Base-by-base conservation (phyloP, 352 stramenopile species). In the Globisporangium middletonii region DNA sequence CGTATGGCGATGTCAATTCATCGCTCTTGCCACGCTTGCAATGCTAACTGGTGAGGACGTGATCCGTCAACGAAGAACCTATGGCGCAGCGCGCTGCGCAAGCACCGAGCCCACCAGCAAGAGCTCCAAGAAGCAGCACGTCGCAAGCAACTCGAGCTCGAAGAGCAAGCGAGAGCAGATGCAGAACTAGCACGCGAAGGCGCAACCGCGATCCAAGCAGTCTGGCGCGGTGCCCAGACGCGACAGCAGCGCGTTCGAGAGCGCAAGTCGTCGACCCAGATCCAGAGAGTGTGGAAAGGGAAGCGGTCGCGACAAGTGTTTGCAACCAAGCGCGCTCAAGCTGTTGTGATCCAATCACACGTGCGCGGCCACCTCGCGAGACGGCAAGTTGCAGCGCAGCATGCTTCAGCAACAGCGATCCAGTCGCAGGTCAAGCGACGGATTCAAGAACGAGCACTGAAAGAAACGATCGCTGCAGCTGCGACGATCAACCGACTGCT, bases 281-380 rank as follows among this genome's bases (percentile, higher is more conserved):
- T 75, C n/a, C 67, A 75, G 59, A 59, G 57, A 11, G 50, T 27
- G 2, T 75, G 67, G 67, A 27, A 64, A 50, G 61, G 64, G 8
- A 72, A 61, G 28, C 30, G 33, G 5, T 50, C 67, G 11, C 54
- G 60, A 18, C 60, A 64, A 2, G 47, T 52, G n/a, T 69, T 67
- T 30, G 35, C 33, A 11, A 4, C 23, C 33, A 60, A 55, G 30
- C 59, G 27, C 12, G 53, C 63, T n/a, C 71, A 63, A 46, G 60
- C 64, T 26, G 38, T 75, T 7, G 58, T 57, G 28, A 55, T 75
- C 0, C 67, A 75, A 52, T 52, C 67, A 3, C n/a, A 52, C 5
- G 46, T 72, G 52, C 54, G 67, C 1, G 60, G 61, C 0, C 60
- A 63, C 45, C 60, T 72, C 8, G 43, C 59, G n/a, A 42, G 67